phyloP scores from a whole-genome alignment of 2,329 filamentous ascomycete species.

The Diplodia corticola region DNA sequence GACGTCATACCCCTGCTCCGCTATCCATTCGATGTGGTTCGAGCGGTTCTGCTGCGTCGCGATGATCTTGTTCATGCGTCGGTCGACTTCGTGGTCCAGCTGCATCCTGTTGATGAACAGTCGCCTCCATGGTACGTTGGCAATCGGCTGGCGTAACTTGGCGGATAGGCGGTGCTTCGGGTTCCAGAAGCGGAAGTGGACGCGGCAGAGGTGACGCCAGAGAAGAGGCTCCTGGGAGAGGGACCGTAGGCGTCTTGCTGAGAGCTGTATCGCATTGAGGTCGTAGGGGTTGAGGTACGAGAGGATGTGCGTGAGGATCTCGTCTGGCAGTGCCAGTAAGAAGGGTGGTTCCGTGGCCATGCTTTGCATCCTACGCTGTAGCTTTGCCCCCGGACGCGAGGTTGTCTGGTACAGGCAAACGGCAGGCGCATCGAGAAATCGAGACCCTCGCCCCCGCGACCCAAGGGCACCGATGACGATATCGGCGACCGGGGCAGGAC shows the following conservation, averaged over 20 bases:
- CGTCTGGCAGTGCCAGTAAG: constrained; percentile 64
- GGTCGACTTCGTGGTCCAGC: constrained; percentile 37
- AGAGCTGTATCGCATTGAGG: constrained; percentile 55
- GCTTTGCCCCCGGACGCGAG: background rate
- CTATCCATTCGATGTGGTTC: constrained; percentile 68
- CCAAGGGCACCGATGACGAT: constrained; percentile 12
- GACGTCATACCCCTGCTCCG: constrained; percentile 76
- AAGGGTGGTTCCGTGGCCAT: background rate
- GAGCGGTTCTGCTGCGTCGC: constrained; percentile 69
- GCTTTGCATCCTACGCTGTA: background rate
- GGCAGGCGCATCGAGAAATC: constrained; percentile 14
- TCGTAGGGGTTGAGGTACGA: constrained; percentile 57
- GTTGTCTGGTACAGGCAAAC: background rate
- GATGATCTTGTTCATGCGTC: constrained; percentile 66
- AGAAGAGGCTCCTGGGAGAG: constrained; percentile 71
- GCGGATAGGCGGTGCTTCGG: constrained; percentile 38
- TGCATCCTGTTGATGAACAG: constrained; percentile 40
- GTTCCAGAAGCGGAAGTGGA: constrained; percentile 74
- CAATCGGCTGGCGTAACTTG: constrained; percentile 48
- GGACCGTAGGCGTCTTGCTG: constrained; percentile 64
- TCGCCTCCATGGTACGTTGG: constrained; percentile 70
- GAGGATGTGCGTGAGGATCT: constrained; percentile 80
- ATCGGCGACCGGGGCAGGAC: constrained; percentile 6
- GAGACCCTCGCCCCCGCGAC: constrained; percentile 7
- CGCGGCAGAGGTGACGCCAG: constrained; percentile 75